phyloP scores from a whole-genome alignment of 2,329 filamentous ascomycete species.

The Calonectria henricotiae region DNA sequence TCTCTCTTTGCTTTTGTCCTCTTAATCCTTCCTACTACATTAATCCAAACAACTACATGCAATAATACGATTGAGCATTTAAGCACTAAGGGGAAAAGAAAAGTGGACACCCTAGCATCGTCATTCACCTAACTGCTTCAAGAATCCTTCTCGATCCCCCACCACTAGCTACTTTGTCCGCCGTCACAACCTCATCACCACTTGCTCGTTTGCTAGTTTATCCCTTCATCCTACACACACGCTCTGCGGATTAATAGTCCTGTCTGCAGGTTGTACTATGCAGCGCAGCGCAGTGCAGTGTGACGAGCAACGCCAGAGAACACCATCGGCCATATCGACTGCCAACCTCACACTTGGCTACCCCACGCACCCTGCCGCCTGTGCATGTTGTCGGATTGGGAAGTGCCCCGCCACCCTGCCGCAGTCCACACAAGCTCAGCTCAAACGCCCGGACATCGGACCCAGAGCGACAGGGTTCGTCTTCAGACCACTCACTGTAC shows the following conservation, averaged over 20 bases:
- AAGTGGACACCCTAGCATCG: slow-evolving; percentile 18
- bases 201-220: not conserved
- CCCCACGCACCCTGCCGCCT: slow-evolving; percentile 20
- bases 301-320: not conserved
- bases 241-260: not conserved
- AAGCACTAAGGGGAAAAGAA: slow-evolving; percentile 13
- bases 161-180: slow-evolving; percentile 6
- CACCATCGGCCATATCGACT: not conserved
- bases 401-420: slow-evolving; percentile 31
- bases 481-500: slow-evolving; percentile 22
- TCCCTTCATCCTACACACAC: not conserved
- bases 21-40: not conserved
- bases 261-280: not conserved
- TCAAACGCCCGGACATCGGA: not conserved
- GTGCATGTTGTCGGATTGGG: slow-evolving; percentile 24
- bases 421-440: slow-evolving; percentile 25
- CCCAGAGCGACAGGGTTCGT: slow-evolving; percentile 21
- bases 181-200: not conserved
- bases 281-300: not conserved
- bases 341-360: slow-evolving; percentile 12
- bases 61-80: not conserved
- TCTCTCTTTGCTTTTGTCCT: not conserved
- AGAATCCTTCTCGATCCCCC: slow-evolving; percentile 24
- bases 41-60: not conserved
- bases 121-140: slow-evolving; percentile 5